These are phyloP conservation scores for Chrysopogon serrulatus DNA, from an alignment of 176 grass and related monocot genomes.

Conservation along the genomic window DNA sequence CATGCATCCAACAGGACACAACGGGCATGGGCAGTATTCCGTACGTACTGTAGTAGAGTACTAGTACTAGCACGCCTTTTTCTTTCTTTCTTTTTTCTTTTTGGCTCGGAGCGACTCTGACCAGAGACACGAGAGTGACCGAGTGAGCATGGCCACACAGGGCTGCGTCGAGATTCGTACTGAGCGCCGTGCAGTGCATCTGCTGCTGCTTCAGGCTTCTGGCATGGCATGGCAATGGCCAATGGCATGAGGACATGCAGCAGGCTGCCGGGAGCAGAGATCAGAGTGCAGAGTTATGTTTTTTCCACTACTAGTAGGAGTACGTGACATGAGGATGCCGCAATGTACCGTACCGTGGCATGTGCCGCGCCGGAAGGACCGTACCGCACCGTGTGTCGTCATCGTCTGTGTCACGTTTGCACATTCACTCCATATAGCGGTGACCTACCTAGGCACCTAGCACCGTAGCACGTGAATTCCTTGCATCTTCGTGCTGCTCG, in stretches of 20 bases:
- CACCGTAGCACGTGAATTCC: neutral
- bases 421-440: neutral
- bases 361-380: neutral
- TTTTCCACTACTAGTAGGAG: neutral
- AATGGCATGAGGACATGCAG: neutral
- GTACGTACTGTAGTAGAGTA: too few species aligned
- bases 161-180: conserved; percentile 16
- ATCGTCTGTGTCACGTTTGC: neutral
- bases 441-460: too few species aligned
- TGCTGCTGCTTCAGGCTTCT: neutral
- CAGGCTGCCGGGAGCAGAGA: neutral
- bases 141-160: too few species aligned
- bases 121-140: too few species aligned
- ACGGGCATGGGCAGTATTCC: too few species aligned
- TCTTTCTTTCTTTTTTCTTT: too few species aligned
- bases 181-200: neutral
- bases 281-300: neutral
- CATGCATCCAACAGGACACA: too few species aligned
- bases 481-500: neutral
- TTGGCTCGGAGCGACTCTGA: too few species aligned
- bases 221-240: too few species aligned
- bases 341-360: neutral
- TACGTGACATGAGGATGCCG: neutral
- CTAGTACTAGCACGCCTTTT: too few species aligned
- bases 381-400: neutral